Percentiles rank a stretch among this genome's conserved stretches.
phyloP scores from a whole-genome alignment of 202 grass and related monocot genomes.

The Sporobolus alterniflorus region DNA sequence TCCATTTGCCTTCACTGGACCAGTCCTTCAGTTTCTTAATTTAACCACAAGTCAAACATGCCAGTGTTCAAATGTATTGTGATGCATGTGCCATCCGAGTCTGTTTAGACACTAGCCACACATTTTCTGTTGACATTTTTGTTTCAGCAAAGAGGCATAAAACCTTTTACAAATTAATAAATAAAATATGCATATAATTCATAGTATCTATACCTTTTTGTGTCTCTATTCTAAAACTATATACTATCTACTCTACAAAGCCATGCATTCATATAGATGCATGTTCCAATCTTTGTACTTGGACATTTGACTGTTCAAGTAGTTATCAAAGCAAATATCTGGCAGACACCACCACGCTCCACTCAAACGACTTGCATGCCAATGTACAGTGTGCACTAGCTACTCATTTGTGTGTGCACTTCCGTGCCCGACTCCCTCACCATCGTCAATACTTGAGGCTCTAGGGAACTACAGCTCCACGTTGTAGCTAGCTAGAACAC shows the following conservation, averaged over 20 bases:
- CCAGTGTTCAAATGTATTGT: background rate
- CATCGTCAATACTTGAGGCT: slow-evolving; percentile 13
- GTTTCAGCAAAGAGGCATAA: background rate
- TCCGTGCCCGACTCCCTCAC: slow-evolving; percentile 26
- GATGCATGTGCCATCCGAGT: background rate
- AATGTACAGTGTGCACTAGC: slow-evolving; percentile 47
- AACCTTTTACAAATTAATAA: background rate
- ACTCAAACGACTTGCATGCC: slow-evolving; percentile 19
- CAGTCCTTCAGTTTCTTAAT: background rate
- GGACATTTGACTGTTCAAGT: slow-evolving; percentile 38
- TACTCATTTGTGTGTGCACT: slow-evolving; percentile 38
- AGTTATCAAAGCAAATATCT: slow-evolving; percentile 41
- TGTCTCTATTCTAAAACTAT: background rate
- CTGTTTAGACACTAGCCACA: background rate
- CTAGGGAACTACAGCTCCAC: slow-evolving; percentile 42
- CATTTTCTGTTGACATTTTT: background rate
- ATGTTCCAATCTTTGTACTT: slow-evolving; percentile 14
- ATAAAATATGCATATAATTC: background rate
- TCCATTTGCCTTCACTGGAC: background rate
- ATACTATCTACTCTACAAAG: background rate
- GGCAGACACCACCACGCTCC: slow-evolving; percentile 25
- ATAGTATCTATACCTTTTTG: background rate
- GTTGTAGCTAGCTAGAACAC: slow-evolving; percentile 6
- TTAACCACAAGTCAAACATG: slow-evolving; percentile 3
- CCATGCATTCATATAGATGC: slow-evolving; percentile 2